Percentiles rank a stretch among this genome's conserved stretches.
phyloP scores from a whole-genome alignment of 352 stramenopile species.

The Bremia lactucae region DNA sequence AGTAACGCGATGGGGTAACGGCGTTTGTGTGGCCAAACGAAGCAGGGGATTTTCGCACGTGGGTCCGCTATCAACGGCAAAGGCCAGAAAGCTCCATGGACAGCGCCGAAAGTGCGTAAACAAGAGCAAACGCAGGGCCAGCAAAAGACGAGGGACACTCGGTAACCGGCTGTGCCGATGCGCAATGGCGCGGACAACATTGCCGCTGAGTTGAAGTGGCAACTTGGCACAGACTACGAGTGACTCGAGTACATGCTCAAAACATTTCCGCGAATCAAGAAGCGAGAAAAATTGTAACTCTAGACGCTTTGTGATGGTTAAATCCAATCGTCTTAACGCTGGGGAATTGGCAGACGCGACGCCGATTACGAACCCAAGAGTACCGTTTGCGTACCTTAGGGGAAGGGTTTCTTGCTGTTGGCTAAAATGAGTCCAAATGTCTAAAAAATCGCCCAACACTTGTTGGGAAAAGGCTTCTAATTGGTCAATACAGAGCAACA shows the following conservation, averaged over 20 bases:
- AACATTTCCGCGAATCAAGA: constrained; percentile 66
- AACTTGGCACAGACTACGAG: constrained; percentile 57
- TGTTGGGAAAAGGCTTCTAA: constrained; percentile 49
- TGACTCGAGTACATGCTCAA: constrained; percentile 60
- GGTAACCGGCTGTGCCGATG: constrained; percentile 44
- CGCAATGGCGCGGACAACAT: constrained; percentile 38
- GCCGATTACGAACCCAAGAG: constrained; percentile 55
- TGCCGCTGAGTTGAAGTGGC: constrained; percentile 37
- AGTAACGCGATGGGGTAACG: constrained; percentile 17
- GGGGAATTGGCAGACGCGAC: constrained; percentile 58
- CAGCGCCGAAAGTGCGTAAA: constrained; percentile 48
- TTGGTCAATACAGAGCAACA: constrained; percentile 71
- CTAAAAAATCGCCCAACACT: constrained; percentile 58
- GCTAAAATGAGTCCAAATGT: constrained; percentile 52
- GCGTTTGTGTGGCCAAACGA: constrained; percentile 6
- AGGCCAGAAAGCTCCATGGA: constrained; percentile 53
- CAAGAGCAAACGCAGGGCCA: constrained; percentile 47
- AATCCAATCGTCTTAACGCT: constrained; percentile 49
- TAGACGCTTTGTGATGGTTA: constrained; percentile 36
- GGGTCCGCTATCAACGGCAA: constrained; percentile 10
- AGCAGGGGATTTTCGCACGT: constrained; percentile 13
- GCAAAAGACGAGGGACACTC: constrained; percentile 50
- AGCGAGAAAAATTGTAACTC: constrained; percentile 73
- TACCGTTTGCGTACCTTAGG: constrained; percentile 2
- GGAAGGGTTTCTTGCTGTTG: constrained; percentile 12